Conservation (phyloP, 345 rosid species). For the Moringa oleifera region DNA sequence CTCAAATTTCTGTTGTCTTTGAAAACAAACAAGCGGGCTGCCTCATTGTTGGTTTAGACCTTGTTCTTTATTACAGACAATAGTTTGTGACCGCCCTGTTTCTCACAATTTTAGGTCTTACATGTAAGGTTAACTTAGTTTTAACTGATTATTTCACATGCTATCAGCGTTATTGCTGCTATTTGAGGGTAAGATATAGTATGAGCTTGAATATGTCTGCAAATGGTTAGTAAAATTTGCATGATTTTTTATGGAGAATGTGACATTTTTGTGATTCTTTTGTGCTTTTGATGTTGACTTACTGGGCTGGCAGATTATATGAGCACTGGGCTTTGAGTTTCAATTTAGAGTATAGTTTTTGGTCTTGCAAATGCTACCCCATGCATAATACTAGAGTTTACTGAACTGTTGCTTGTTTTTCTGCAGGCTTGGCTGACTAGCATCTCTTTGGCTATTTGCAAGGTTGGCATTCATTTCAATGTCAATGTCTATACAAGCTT, state of each 20-base stretch:
- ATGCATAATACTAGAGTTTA: no score
- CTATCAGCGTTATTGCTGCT: neutral
- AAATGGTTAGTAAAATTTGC: neutral
- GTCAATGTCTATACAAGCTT: neutral
- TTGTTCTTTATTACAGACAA: neutral
- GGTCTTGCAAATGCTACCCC: no score
- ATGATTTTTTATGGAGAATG: neutral
- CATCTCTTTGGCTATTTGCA: slow-evolving; percentile 62
- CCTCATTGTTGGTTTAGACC: neutral
- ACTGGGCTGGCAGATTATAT: no score
- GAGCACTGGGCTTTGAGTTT: no score
- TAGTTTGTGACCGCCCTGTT: neutral
- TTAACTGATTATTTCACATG: neutral
- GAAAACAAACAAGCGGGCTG: neutral
- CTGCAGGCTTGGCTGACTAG: slow-evolving; percentile 93
- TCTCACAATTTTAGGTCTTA: no score
- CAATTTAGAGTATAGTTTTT: no score
- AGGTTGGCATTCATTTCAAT: slow-evolving; percentile 46
- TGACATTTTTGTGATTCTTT: neutral
- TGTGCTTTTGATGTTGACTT: neutral
- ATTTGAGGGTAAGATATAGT: no score
- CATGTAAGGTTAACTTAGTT: neutral
- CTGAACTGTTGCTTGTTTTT: neutral
- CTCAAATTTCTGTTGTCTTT: neutral
- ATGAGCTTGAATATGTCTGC: no score